A percentile compares a stretch with the other conserved stretches of the same genome.
Evolutionary conservation across 2,329 filamentous ascomycete species (phyloP).

Genomic region (Monilinia fructicola): DNA sequence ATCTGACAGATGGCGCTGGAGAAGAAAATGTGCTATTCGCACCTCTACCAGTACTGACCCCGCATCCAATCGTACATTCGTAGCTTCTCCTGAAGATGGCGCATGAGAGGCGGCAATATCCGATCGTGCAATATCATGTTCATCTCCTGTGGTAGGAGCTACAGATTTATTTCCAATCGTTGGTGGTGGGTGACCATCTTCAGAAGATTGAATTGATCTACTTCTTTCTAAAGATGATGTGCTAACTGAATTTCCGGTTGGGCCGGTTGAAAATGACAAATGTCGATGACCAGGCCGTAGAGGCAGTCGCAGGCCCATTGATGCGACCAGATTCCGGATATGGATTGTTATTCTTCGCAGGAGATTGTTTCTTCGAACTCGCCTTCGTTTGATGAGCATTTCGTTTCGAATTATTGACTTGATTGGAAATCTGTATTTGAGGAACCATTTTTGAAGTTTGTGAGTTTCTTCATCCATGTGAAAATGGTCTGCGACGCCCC

Average conservation of each 20-base stretch:
- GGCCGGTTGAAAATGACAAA: constrained; percentile 57
- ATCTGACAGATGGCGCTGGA: constrained; percentile 76
- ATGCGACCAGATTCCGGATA: constrained; percentile 78
- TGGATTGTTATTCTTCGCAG: constrained; percentile 69
- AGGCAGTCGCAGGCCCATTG: constrained; percentile 38
- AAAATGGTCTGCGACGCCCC: constrained; percentile 79
- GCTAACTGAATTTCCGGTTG: constrained; percentile 50
- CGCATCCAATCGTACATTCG: constrained; percentile 66
- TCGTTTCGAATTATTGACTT: constrained; percentile 45
- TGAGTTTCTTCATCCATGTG: constrained; percentile 91
- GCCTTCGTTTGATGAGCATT: constrained; percentile 46
- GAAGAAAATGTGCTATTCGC: constrained; percentile 78
- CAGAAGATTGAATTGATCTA: constrained; percentile 61
- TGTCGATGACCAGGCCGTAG: constrained; percentile 45
- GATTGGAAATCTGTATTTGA: constrained; percentile 55
- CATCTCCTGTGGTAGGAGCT: constrained; percentile 67
- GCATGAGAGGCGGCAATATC: constrained; percentile 74
- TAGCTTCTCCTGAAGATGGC: constrained; percentile 67
- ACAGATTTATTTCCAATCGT: constrained; percentile 63
- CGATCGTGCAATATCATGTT: constrained; percentile 66
- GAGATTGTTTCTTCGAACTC: constrained; percentile 56
- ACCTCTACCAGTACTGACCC: constrained; percentile 65
- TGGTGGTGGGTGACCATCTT: constrained; percentile 58
- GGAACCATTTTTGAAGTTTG: constrained; percentile 73
- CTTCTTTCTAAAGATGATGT: constrained; percentile 55